A percentile compares a stretch with the other conserved stretches of the same genome.
These are phyloP conservation scores for Camelina sativa DNA, from an alignment of 345 rosid genomes.

Conservation along the genomic window DNA sequence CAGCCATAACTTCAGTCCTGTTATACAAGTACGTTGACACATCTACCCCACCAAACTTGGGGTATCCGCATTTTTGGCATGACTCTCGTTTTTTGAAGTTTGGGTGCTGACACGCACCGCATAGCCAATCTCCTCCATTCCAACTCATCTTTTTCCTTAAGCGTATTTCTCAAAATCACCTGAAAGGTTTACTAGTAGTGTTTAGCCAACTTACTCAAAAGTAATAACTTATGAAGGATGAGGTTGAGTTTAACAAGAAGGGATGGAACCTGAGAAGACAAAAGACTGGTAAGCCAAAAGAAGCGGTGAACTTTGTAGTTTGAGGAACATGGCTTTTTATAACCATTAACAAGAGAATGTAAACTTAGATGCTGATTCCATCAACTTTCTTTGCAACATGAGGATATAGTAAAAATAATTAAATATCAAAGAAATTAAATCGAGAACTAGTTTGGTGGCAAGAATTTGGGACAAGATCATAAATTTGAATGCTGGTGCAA, in stretches of 20 bases:
- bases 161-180: conserved; percentile 4
- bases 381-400: conserved; percentile 41
- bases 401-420: conserved; percentile 26
- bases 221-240: neutral
- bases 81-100: conserved; percentile 78
- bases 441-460: neutral
- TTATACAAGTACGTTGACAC: conserved; percentile 58
- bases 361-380: conserved; percentile 39
- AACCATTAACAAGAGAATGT: conserved; percentile 37
- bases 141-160: conserved; percentile 59
- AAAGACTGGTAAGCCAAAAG: conserved; percentile 25
- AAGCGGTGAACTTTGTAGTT: conserved; percentile 41
- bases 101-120: conserved; percentile 73
- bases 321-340: conserved; percentile 41
- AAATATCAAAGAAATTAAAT: neutral
- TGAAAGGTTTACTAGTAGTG: conserved; percentile 21
- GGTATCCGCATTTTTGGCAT: conserved; percentile 78
- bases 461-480: neutral
- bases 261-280: conserved; percentile 32
- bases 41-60: conserved; percentile 78
- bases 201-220: conserved; percentile 26
- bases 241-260: neutral
- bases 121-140: conserved; percentile 90
- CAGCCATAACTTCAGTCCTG: conserved; percentile 69
- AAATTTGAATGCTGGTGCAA: neutral